Evolutionary conservation across 192 early-diverging fungal species (phyloP), one percentile per base, ranked within the genome.

Genomic region (Backusella morwellensis): DNA sequence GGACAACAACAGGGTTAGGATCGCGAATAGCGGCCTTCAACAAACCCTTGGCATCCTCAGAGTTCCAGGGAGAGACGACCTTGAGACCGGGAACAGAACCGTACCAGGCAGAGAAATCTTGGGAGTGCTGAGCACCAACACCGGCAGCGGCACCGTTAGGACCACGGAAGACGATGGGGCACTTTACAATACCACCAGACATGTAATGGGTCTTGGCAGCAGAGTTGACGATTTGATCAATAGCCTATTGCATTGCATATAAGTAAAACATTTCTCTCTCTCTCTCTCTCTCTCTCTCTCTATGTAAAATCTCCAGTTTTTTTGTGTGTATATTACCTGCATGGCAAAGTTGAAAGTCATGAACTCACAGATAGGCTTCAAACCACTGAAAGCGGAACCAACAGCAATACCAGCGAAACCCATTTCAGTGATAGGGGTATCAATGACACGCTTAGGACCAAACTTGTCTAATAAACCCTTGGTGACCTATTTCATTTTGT

Each of bases 271-370:
- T 44, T 41, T 35, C 17, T 23, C n/a, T n/a, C n/a, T n/a, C n/a
- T n/a, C n/a, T n/a, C n/a, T n/a, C n/a, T n/a, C n/a, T n/a, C n/a
- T n/a, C n/a, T 54, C 32, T 32, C 17, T n/a, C 32, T 52, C 11
- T 35, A 40, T 34, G 50, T 54, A n/a, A 32, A 3, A 32, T 32
- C 38, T 40, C 26, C 34, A 59, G 8, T 7, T 66, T 68, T 21
- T 23, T 56, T 3, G 17, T 73, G 66, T 41, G 3, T 15, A 9
- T 29, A 77, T 80, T 85, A 95, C 94, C 91, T 99, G 97, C 96
- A 99, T 96, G 38, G 97, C 95, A 90, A 99, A 99, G 93, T 99
- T 99, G 85, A 96, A 98, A 75, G 97, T 99, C 97, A 99, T 99
- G 86, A 99, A 99, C 88, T 99, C 97, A 90, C 97, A 99, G 75